Percentiles rank a stretch among this genome's conserved stretches.
Evolutionary conservation across 73 alveolate species (phyloP).

Genomic region (Paramecium biaurelia): DNA sequence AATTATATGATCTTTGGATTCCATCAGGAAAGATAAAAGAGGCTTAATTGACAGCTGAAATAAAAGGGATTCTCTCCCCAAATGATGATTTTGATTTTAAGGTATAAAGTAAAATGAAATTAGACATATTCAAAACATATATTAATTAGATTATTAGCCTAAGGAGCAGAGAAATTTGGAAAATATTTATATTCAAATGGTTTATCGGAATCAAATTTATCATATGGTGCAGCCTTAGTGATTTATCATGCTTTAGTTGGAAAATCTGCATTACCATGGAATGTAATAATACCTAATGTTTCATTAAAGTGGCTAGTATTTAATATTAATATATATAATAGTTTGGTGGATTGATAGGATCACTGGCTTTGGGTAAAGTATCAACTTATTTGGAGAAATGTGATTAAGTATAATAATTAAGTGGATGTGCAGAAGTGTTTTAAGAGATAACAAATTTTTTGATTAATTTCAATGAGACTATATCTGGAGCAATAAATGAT

Average conservation of each 20-base stretch:
- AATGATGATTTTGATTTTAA: neutral
- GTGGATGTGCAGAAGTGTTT: conserved; percentile 21
- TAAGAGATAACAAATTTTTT: neutral
- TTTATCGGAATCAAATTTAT: conserved; percentile 11
- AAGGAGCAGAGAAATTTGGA: conserved; percentile 35
- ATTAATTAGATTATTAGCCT: neutral
- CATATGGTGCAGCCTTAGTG: conserved; percentile 28
- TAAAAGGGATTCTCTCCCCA: neutral
- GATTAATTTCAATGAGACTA: neutral
- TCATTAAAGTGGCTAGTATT: neutral
- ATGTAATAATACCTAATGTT: neutral
- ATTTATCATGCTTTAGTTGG: conserved; percentile 28
- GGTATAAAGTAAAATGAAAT: neutral
- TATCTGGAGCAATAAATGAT: neutral
- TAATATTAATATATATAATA: neutral
- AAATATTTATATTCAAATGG: neutral
- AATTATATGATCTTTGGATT: neutral
- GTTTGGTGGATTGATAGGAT: conserved; percentile 29
- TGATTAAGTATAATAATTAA: conserved; percentile 9
- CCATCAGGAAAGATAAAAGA: neutral
- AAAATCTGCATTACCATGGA: conserved; percentile 28
- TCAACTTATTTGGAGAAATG: conserved; percentile 5
- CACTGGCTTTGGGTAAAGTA: conserved; percentile 4
- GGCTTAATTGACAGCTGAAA: conserved; percentile 15
- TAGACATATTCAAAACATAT: neutral